These are phyloP conservation scores for Neonectria sp. DNA, from an alignment of 2,329 filamentous ascomycete species.

Conservation along the genomic window DNA sequence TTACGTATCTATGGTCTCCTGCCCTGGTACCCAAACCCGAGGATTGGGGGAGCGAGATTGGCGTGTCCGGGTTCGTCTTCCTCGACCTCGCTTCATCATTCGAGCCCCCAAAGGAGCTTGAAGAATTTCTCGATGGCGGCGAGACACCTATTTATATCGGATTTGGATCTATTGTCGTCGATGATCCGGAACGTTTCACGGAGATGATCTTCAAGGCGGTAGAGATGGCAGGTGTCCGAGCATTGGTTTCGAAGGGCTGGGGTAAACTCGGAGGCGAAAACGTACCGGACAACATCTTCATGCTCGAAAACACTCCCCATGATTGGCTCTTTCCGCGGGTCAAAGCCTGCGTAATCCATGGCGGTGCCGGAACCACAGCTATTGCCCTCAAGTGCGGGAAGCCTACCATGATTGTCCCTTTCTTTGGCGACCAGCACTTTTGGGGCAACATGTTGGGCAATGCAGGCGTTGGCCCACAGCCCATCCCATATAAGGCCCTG, in stretches of 20 bases:
- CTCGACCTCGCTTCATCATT: conserved; percentile 77
- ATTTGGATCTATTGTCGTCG: conserved; percentile 83
- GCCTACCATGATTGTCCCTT: conserved; percentile 83
- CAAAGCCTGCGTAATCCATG: conserved; percentile 79
- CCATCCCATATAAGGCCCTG: conserved; percentile 78
- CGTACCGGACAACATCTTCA: conserved; percentile 75
- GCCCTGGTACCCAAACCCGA: conserved; percentile 76
- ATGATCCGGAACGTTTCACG: conserved; percentile 79
- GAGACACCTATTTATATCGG: conserved; percentile 80
- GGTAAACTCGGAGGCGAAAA: conserved; percentile 75
- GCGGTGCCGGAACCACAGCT: conserved; percentile 84
- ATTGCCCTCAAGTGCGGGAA: conserved; percentile 80
- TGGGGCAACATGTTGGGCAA: conserved; percentile 80
- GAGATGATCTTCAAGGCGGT: conserved; percentile 80
- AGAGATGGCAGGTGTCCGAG: conserved; percentile 75
- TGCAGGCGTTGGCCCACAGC: conserved; percentile 74
- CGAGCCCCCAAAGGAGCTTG: conserved; percentile 69
- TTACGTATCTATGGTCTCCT: conserved; percentile 81
- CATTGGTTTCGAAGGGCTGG: conserved; percentile 83
- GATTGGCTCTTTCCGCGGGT: conserved; percentile 83
- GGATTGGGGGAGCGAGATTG: conserved; percentile 79
- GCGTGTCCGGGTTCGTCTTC: conserved; percentile 85
- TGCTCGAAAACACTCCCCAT: conserved; percentile 82
- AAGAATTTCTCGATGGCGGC: conserved; percentile 69
- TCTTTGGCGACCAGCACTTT: conserved; percentile 86